Evolutionary conservation across 371 early-diverging fungal genomes (phyloP).

Genomic region (Mucor indicus): DNA sequence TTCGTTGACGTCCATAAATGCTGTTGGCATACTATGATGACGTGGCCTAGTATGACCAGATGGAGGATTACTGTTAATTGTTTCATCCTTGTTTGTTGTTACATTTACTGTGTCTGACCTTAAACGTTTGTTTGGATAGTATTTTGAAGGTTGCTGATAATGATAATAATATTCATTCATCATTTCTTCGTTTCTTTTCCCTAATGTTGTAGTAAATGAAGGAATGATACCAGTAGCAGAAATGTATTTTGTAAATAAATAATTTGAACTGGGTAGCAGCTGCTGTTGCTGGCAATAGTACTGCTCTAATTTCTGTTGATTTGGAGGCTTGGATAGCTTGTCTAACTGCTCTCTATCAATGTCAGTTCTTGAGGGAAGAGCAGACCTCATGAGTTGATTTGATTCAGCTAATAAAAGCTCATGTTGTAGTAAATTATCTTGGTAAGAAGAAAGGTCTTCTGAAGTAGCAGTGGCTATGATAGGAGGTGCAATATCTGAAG

Average conservation of each 20-base stretch:
- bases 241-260: no score
- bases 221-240: no score
- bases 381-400: background rate
- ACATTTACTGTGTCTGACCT: background rate
- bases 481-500: background rate
- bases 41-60: no score
- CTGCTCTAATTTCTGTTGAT: background rate
- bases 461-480: background rate
- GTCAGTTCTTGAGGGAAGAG: background rate
- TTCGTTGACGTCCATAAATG: no score
- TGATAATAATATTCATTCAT: no score
- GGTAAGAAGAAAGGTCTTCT: background rate
- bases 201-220: no score
- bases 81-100: no score
- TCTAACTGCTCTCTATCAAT: slow-evolving; percentile 18
- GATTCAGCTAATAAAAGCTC: background rate
- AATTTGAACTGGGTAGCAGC: no score
- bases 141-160: background rate
- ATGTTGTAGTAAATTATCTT: no score
- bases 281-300: slow-evolving; percentile 1
- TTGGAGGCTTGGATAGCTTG: slow-evolving; percentile 5
- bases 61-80: no score
- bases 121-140: background rate
- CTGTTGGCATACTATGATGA: no score
- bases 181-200: no score